phyloP scores from a whole-genome alignment of 495 filamentous ascomycete genomes.

The Podospora australis region DNA sequence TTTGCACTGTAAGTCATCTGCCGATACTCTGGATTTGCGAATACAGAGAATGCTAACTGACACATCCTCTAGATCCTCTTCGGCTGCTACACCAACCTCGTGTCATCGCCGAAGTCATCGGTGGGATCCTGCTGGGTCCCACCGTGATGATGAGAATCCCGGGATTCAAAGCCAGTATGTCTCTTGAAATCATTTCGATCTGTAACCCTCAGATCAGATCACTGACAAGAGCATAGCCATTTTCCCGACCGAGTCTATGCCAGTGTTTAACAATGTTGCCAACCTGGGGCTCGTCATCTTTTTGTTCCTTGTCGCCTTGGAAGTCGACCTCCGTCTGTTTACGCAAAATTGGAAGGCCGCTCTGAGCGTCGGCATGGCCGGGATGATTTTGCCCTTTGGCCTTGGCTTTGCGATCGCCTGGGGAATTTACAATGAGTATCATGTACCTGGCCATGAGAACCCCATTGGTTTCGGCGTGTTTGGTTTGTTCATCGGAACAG shows the following conservation, averaged over 20 bases:
- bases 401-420: constrained; percentile 70
- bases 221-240: constrained; percentile 46
- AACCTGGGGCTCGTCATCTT: constrained; percentile 89
- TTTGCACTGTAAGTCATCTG: constrained; percentile 40
- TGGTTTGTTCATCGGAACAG: constrained; percentile 89
- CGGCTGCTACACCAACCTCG: constrained; percentile 82
- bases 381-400: constrained; percentile 77
- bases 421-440: constrained; percentile 78
- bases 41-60: not conserved
- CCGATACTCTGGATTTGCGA: not conserved
- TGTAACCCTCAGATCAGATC: too few relatives aligned
- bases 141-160: constrained; percentile 81
- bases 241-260: constrained; percentile 68
- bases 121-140: constrained; percentile 83
- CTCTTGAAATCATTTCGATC: constrained; percentile 28
- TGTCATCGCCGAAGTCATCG: constrained; percentile 95
- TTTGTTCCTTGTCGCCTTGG: constrained; percentile 86
- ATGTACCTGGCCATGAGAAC: constrained; percentile 46
- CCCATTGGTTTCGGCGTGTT: constrained; percentile 72
- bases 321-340: constrained; percentile 85
- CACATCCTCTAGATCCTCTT: constrained; percentile 47
- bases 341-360: constrained; percentile 83
- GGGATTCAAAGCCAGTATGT: constrained; percentile 63
- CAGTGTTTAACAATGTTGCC: constrained; percentile 71
- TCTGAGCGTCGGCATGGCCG: constrained; percentile 69